A percentile compares a stretch with the other conserved stretches of the same genome.
phyloP scores from a whole-genome alignment of 306 rosid genomes.

The Malus orientalis region DNA sequence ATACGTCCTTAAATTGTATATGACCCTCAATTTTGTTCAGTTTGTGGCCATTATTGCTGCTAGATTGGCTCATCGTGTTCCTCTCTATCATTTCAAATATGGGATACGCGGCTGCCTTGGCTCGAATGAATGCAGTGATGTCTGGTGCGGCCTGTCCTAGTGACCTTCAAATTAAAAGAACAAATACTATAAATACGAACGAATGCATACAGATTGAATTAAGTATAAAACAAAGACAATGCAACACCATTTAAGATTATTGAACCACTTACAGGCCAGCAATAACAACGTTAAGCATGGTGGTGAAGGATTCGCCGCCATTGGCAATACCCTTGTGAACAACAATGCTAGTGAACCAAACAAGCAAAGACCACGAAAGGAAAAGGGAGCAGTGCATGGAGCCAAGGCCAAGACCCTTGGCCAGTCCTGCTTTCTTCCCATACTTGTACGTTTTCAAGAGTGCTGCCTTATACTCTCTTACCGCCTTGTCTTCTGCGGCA shows the following conservation, averaged over 20 bases:
- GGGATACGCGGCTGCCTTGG: slow-evolving; percentile 90
- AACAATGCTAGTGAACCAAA: slow-evolving; percentile 83
- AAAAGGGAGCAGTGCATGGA: slow-evolving; percentile 87
- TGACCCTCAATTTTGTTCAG: slow-evolving; percentile 63
- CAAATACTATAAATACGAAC: no score
- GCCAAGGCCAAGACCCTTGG: slow-evolving; percentile 90
- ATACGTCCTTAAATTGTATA: slow-evolving; percentile 65
- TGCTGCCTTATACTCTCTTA: slow-evolving; percentile 59
- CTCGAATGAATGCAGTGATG: slow-evolving; percentile 75
- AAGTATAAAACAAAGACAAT: no score
- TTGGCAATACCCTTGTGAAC: slow-evolving; percentile 85
- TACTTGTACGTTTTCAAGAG: slow-evolving; percentile 59
- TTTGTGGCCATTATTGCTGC: slow-evolving; percentile 45
- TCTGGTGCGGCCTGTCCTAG: slow-evolving; percentile 95
- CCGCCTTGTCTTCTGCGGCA: slow-evolving; percentile 90
- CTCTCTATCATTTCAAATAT: slow-evolving; percentile 94
- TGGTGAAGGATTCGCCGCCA: slow-evolving; percentile 94
- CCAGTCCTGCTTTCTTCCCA: slow-evolving; percentile 78
- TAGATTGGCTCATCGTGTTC: slow-evolving; percentile 52
- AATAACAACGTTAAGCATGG: slow-evolving; percentile 96
- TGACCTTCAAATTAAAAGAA: slow-evolving; percentile 38
- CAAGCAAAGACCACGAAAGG: slow-evolving; percentile 84
- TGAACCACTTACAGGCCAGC: slow-evolving; percentile 77
- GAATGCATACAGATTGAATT: no score
- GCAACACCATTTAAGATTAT: no score